Evolutionary conservation across 208 protist species (phyloP).

Genomic region (Balamuthia mandrillaris): DNA sequence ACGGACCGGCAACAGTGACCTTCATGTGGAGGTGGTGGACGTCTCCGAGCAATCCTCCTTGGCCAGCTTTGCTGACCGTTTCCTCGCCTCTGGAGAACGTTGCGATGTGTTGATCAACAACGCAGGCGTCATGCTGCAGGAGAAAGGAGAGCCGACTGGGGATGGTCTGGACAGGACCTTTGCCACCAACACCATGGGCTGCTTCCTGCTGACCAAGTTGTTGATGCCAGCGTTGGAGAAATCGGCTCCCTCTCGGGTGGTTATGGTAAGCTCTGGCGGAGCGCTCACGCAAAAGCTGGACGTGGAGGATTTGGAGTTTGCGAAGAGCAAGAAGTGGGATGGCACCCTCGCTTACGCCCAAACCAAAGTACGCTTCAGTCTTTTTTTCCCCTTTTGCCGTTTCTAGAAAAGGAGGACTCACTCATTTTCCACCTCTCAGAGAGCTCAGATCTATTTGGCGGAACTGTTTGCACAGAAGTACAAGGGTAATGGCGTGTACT

Average conservation of each 20-base stretch:
- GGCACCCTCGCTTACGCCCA: conserved; percentile 7
- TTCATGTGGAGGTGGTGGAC: conserved; percentile 8
- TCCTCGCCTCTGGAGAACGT: not conserved
- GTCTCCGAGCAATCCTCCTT: not conserved
- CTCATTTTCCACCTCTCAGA: not conserved
- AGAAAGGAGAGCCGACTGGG: not conserved
- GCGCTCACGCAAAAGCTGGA: conserved; percentile 29
- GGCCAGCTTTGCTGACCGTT: not conserved
- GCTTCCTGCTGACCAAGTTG: conserved; percentile 13
- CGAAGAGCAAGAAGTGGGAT: conserved; percentile 11
- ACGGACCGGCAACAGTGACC: not conserved
- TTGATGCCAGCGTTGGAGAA: not conserved
- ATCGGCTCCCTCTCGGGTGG: conserved; percentile 14
- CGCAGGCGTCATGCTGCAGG: not conserved
- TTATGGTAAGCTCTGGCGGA: conserved; percentile 4
- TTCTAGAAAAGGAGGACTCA: not conserved
- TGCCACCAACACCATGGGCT: conserved; percentile 19
- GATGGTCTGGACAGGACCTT: conserved; percentile 21
- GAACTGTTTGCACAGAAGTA: not conserved
- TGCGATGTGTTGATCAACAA: conserved; percentile 28
- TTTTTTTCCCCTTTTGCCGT: not conserved
- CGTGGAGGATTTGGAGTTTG: not conserved
- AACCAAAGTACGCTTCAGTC: not conserved
- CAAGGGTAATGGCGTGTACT: not conserved
- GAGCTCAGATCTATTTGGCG: not conserved